Conservation (phyloP, 148 eudicot species). For the Euryodendron excelsum region DNA sequence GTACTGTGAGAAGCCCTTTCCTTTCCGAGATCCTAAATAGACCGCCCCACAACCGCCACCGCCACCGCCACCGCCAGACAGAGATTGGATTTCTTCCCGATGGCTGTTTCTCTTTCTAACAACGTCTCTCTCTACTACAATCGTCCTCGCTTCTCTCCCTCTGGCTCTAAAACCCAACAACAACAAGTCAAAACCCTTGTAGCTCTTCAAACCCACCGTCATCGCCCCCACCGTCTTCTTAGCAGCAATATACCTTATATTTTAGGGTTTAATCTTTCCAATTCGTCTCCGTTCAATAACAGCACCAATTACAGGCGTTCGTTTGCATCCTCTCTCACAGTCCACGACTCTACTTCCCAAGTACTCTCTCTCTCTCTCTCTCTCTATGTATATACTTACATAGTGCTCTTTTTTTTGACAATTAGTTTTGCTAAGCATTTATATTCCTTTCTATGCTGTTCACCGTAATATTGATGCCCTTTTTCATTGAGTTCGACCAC, state of each 20-base stretch:
- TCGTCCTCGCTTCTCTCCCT: not conserved
- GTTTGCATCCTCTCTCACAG: not conserved
- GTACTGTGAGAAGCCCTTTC: no score
- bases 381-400: not conserved
- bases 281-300: not conserved
- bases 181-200: conserved; percentile 1
- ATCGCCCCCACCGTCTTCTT: not conserved
- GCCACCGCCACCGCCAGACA: not conserved
- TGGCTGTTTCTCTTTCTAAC: conserved; percentile 9
- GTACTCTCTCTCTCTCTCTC: conserved; percentile 6
- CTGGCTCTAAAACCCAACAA: not conserved
- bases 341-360: not conserved
- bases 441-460: not conserved
- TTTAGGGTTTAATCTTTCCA: not conserved
- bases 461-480: no score
- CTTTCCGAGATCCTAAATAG: no score
- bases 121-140: conserved; percentile 4
- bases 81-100: not conserved
- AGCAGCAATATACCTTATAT: not conserved
- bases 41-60: no score
- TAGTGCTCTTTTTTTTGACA: not conserved
- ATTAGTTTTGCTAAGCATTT: not conserved
- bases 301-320: not conserved
- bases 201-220: not conserved
- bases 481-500: not conserved